These are phyloP conservation scores for Metschnikowia cubensis DNA, from an alignment of 805 yeast genomes.

Conservation along the genomic window DNA sequence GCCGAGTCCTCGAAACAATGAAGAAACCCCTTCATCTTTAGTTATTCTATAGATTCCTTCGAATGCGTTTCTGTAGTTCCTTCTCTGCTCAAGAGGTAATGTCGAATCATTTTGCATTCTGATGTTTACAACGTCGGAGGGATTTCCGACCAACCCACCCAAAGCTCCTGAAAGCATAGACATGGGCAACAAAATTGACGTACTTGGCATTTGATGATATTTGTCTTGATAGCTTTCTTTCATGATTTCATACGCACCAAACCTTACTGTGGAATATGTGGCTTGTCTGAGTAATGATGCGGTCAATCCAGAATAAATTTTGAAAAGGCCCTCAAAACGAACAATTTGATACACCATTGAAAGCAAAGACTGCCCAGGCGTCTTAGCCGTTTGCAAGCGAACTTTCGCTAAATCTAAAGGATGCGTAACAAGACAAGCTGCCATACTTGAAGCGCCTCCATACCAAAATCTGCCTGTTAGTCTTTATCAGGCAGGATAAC, in stretches of 20 bases:
- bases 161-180: constrained; percentile 83
- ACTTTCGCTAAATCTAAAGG: constrained; percentile 87
- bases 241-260: constrained; percentile 78
- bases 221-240: constrained; percentile 49
- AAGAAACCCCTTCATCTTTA: constrained; percentile 53
- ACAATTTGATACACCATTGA: constrained; percentile 59
- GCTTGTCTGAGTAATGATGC: constrained; percentile 84
- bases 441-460: constrained; percentile 67
- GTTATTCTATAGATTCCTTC: constrained; percentile 66
- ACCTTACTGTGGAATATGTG: constrained; percentile 81
- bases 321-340: constrained; percentile 59
- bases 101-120: constrained; percentile 88
- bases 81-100: constrained; percentile 56
- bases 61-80: constrained; percentile 73
- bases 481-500: neutral
- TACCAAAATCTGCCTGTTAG: constrained; percentile 47
- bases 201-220: constrained; percentile 47
- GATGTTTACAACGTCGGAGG: constrained; percentile 81
- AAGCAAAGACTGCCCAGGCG: constrained; percentile 59
- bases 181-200: constrained; percentile 60
- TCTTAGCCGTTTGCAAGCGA: constrained; percentile 72
- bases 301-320: constrained; percentile 75
- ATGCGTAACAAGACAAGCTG: constrained; percentile 67
- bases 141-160: constrained; percentile 86
- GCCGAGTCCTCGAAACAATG: constrained; percentile 67